These are phyloP conservation scores for Bruguiera hainesii DNA, from an alignment of 441 rosid genomes.

Conservation along the genomic window DNA sequence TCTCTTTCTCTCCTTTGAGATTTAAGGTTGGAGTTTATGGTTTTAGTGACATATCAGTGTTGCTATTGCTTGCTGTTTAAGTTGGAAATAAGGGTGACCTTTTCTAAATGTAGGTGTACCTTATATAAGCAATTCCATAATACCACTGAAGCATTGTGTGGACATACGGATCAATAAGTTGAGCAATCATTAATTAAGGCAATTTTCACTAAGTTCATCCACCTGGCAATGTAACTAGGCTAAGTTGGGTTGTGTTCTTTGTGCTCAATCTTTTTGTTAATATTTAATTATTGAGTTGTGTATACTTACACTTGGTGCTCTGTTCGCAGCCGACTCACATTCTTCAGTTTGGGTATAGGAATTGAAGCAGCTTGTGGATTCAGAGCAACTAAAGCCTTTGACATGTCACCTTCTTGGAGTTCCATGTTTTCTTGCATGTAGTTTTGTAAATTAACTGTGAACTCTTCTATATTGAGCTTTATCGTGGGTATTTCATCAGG, in stretches of 20 bases:
- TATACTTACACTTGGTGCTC: constrained; percentile 96
- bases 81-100: no score
- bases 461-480: constrained; percentile 63
- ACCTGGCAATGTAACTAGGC: not conserved
- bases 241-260: not conserved
- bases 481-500: constrained; percentile 84
- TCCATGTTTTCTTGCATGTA: constrained; percentile 74
- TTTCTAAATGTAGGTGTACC: not conserved
- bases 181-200: not conserved
- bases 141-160: not conserved
- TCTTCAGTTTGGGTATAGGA: constrained; percentile 77
- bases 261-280: constrained; percentile 1
- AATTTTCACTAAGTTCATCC: not conserved
- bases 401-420: constrained; percentile 77
- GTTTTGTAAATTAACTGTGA: constrained; percentile 57
- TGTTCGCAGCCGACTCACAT: constrained; percentile 78
- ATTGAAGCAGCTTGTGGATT: constrained; percentile 61
- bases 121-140: constrained; percentile 3
- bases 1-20: not conserved
- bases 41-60: no score
- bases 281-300: not conserved
- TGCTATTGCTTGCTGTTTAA: not conserved
- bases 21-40: no score
- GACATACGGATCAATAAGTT: not conserved
- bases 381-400: constrained; percentile 93